These are phyloP conservation scores for Aspergillus nomiae DNA, from an alignment of 2,329 filamentous ascomycete genomes.

Conservation along the genomic window DNA sequence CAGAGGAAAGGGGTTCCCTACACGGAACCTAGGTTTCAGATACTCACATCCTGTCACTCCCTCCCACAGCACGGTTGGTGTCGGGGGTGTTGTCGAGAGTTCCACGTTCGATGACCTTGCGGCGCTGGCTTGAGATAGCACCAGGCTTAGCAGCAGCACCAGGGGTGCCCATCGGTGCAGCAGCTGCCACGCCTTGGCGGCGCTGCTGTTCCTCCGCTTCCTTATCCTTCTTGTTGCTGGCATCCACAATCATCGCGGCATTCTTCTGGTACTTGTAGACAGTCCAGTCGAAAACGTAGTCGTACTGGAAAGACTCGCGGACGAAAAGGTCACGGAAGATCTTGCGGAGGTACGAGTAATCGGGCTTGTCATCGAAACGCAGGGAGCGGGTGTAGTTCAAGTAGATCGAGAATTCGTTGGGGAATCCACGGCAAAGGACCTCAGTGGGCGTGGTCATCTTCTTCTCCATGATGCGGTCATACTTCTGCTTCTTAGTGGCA, in stretches of 20 bases:
- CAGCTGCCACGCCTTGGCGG: constrained; percentile 67
- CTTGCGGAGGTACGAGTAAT: constrained; percentile 99
- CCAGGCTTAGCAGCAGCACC: constrained; percentile 69
- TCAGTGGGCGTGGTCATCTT: constrained; percentile 99
- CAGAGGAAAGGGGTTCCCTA: constrained; percentile 78
- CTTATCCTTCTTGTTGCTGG: constrained; percentile 70
- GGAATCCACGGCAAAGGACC: constrained; percentile 97
- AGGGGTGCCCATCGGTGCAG: constrained; percentile 54
- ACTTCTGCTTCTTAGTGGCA: constrained; percentile 99
- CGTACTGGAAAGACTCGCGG: constrained; percentile 98
- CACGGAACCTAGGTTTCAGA: constrained; percentile 72
- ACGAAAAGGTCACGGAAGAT: constrained; percentile 99
- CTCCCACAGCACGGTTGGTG: constrained; percentile 73
- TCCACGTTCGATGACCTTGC: constrained; percentile 78
- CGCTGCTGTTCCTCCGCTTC: constrained; percentile 76
- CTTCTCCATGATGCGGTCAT: constrained; percentile 99
- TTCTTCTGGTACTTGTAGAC: constrained; percentile 99
- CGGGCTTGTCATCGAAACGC: constrained; percentile 98
- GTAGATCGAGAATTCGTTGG: constrained; percentile 99
- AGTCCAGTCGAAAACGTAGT: constrained; percentile 99
- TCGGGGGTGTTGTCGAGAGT: constrained; percentile 69
- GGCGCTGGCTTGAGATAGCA: constrained; percentile 73
- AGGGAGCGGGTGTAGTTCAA: constrained; percentile 98
- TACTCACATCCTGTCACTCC: constrained; percentile 97
- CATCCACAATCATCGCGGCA: constrained; percentile 88